Evolutionary conservation across 2,329 filamentous ascomycete genomes (phyloP).

Genomic region (Pyrenochaeta sp.): DNA sequence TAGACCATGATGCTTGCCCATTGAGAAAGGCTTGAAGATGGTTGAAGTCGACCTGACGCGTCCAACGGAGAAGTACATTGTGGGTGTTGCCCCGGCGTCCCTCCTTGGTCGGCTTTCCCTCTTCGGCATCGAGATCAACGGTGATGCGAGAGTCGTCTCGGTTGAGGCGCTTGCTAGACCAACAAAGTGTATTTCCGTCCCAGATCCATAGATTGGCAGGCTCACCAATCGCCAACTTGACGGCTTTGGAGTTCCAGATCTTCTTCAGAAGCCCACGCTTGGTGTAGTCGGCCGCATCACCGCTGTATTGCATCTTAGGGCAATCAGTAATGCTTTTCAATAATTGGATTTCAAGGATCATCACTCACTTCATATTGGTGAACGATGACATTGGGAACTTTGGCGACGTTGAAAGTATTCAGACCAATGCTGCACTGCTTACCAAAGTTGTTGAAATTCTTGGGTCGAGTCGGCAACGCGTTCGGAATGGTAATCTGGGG

Average conservation of each 20-base stretch:
- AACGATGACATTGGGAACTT: conserved; percentile 68
- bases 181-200: conserved; percentile 86
- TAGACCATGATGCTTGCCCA: conserved; percentile 59
- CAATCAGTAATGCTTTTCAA: conserved; percentile 11
- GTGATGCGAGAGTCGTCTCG: conserved; percentile 52
- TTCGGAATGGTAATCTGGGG: conserved; percentile 34
- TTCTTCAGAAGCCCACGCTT: conserved; percentile 76
- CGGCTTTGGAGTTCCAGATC: conserved; percentile 73
- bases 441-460: conserved; percentile 50
- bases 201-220: conserved; percentile 69
- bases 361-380: conserved; percentile 84
- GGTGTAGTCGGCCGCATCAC: conserved; percentile 62
- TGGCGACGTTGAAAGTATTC: conserved; percentile 77
- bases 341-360: neutral
- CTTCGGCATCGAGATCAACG: conserved; percentile 78
- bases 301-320: conserved; percentile 68
- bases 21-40: conserved; percentile 72
- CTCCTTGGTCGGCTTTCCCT: conserved; percentile 40
- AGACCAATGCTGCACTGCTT: conserved; percentile 57
- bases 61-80: conserved; percentile 69
- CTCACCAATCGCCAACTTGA: conserved; percentile 64
- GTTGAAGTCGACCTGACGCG: conserved; percentile 73
- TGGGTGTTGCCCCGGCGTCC: conserved; percentile 58
- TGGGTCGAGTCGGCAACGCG: conserved; percentile 46
- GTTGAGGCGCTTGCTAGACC: conserved; percentile 57